Evolutionary conservation across 176 grass and related monocot species (phyloP).

Genomic region (Pontederia paniculata): DNA sequence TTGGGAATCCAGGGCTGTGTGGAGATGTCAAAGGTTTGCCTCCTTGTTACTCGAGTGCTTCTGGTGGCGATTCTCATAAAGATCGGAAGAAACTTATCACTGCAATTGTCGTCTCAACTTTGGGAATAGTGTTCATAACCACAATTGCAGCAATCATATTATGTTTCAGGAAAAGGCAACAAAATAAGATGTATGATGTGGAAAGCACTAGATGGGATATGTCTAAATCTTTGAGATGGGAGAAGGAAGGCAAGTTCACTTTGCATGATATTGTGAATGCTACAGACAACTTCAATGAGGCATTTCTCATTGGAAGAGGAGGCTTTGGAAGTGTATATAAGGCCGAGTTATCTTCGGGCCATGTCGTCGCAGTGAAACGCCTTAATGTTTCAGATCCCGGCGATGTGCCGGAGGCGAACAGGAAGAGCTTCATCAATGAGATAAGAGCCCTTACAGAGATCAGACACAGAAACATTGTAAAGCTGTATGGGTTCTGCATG

Average conservation of each 20-base stretch:
- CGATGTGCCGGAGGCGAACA: constrained; percentile 24
- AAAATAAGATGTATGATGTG: constrained; percentile 17
- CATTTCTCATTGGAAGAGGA: constrained; percentile 60
- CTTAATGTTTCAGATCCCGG: constrained; percentile 26
- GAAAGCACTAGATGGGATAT: constrained; percentile 26
- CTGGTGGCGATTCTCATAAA: constrained; percentile 9
- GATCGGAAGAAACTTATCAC: constrained; percentile 25
- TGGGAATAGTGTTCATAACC: constrained; percentile 13
- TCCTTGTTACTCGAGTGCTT: constrained; percentile 18
- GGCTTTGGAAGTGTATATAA: constrained; percentile 66
- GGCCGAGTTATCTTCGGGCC: constrained; percentile 24
- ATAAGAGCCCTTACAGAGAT: constrained; percentile 40
- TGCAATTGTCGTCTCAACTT: constrained; percentile 23
- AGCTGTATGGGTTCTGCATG: constrained; percentile 61
- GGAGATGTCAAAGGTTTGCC: constrained; percentile 34
- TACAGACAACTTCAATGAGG: constrained; percentile 58
- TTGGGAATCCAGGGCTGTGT: constrained; percentile 57
- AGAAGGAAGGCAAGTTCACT: constrained; percentile 43
- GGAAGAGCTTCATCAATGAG: constrained; percentile 69
- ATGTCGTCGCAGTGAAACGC: constrained; percentile 51
- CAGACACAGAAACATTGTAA: constrained; percentile 65
- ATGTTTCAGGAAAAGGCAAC: constrained; percentile 4
- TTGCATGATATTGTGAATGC: constrained; percentile 56
- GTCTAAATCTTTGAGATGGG: constrained; percentile 46
- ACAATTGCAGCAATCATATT: constrained; percentile 11